Conservation (phyloP, 257 asterid genomes). For the Solanum dulcamara region DNA sequence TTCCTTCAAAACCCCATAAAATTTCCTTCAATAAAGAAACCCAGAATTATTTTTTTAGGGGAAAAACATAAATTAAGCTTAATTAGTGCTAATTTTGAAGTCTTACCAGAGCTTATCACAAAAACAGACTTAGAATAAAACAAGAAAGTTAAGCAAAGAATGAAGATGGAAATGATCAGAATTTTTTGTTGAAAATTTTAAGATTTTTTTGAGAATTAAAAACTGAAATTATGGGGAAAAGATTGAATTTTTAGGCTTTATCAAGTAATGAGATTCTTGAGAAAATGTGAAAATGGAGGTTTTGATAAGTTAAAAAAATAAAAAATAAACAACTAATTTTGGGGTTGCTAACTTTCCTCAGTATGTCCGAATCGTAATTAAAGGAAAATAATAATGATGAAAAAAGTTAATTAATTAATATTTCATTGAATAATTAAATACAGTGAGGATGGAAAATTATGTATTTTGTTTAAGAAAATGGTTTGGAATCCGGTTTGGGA, state of each 20-base stretch:
- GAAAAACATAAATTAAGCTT: not conserved
- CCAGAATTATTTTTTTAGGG: not conserved
- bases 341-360: constrained; percentile 38
- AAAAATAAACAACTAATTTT: constrained; percentile 28
- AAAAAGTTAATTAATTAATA: constrained; percentile 20
- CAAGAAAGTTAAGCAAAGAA: not conserved
- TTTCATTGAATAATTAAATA: constrained; percentile 39
- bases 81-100: constrained; percentile 10
- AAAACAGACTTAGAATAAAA: not conserved
- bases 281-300: constrained; percentile 32
- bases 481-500: constrained; percentile 64
- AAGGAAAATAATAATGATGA: constrained; percentile 11
- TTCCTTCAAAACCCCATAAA: constrained; percentile 25
- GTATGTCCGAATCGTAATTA: constrained; percentile 42
- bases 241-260: constrained; percentile 20
- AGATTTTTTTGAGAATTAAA: constrained; percentile 15
- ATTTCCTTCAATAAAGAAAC: constrained; percentile 2
- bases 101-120: constrained; percentile 9
- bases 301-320: constrained; percentile 12
- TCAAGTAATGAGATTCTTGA: constrained; percentile 4
- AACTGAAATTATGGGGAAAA: constrained; percentile 10
- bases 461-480: constrained; percentile 81
- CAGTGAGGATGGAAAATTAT: constrained; percentile 40
- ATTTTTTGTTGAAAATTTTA: not conserved
- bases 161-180: not conserved